Evolutionary conservation across 306 rosid species (phyloP).

Genomic region (Boehmeria nivea): DNA sequence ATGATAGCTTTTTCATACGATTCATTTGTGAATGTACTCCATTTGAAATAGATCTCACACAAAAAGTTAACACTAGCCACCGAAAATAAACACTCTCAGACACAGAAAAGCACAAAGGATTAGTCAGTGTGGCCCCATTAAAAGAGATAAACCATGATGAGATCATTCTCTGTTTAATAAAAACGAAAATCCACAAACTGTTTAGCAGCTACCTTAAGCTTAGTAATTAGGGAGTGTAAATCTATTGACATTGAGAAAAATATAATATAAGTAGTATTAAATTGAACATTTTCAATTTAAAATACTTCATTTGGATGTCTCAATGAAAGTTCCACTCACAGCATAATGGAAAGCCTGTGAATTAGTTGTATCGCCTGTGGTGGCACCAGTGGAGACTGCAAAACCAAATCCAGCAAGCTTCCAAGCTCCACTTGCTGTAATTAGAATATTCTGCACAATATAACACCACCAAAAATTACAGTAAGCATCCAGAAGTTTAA

Average conservation of each 20-base stretch:
- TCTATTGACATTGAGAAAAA: not conserved
- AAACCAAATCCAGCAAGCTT: constrained; percentile 96
- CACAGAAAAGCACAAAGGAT: no score
- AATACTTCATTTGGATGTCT: constrained; percentile 8
- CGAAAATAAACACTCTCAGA: no score
- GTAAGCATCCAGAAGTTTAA: no score
- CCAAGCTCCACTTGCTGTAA: constrained; percentile 98
- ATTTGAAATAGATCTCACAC: no score
- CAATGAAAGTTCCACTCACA: constrained; percentile 50
- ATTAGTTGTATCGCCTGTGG: constrained; percentile 52
- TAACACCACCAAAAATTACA: not conserved
- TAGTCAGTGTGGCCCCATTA: no score
- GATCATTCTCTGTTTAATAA: no score
- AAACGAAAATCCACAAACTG: not conserved
- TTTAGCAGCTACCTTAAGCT: no score
- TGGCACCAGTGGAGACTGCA: constrained; percentile 62
- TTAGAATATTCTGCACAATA: constrained; percentile 74
- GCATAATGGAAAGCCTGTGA: constrained; percentile 78
- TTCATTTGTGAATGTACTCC: not conserved
- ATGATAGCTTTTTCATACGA: not conserved
- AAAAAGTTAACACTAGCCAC: no score
- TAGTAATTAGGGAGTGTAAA: no score
- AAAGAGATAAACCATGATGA: no score
- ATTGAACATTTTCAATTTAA: not conserved
- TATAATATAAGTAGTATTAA: not conserved